These are phyloP conservation scores for Anaeramoeba ignava DNA, from an alignment of 78 protist genomes.

Conservation along the genomic window DNA sequence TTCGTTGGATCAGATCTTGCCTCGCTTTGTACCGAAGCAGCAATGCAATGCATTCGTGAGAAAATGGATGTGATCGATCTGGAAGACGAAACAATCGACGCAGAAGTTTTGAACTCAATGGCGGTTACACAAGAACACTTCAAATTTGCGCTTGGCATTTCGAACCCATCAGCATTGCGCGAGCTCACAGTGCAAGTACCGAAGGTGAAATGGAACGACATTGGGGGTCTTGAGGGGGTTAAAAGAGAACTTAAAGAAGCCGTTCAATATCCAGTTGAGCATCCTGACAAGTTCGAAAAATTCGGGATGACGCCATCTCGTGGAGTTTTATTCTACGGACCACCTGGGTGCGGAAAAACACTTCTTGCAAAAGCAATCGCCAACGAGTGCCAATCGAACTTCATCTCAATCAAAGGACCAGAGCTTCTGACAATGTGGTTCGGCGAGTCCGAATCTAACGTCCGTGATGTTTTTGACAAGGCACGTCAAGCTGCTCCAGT, in stretches of 20 bases:
- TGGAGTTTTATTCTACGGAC: slow-evolving; percentile 41
- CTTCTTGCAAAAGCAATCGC: slow-evolving; percentile 99
- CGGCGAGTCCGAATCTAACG: slow-evolving; percentile 98
- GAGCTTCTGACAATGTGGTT: slow-evolving; percentile 99
- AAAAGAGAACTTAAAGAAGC: slow-evolving; percentile 80
- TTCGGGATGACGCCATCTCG: slow-evolving; percentile 94
- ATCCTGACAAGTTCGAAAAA: slow-evolving; percentile 96
- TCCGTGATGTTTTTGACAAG: slow-evolving; percentile 99
- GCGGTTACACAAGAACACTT: slow-evolving; percentile 90
- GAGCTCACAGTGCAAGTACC: slow-evolving; percentile 98
- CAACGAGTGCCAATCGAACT: slow-evolving; percentile 98
- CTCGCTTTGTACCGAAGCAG: slow-evolving; percentile 97
- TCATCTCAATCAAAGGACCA: slow-evolving; percentile 97
- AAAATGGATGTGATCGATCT: slow-evolving; percentile 98
- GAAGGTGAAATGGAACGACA: slow-evolving; percentile 97
- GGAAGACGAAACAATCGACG: slow-evolving; percentile 96
- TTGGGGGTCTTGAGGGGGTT: slow-evolving; percentile 96
- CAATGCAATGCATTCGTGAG: slow-evolving; percentile 94
- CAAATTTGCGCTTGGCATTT: slow-evolving; percentile 62
- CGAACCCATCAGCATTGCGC: slow-evolving; percentile 98
- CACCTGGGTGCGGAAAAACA: slow-evolving; percentile 99
- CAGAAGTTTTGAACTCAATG: slow-evolving; percentile 90
- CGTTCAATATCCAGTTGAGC: slow-evolving; percentile 98
- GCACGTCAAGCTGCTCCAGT: slow-evolving; percentile 99
- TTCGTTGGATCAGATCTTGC: slow-evolving; percentile 99